Evolutionary conservation across 2,329 filamentous ascomycete genomes (phyloP), one percentile per base, ranked within the genome.

Genomic region (Periconia sp.): DNA sequence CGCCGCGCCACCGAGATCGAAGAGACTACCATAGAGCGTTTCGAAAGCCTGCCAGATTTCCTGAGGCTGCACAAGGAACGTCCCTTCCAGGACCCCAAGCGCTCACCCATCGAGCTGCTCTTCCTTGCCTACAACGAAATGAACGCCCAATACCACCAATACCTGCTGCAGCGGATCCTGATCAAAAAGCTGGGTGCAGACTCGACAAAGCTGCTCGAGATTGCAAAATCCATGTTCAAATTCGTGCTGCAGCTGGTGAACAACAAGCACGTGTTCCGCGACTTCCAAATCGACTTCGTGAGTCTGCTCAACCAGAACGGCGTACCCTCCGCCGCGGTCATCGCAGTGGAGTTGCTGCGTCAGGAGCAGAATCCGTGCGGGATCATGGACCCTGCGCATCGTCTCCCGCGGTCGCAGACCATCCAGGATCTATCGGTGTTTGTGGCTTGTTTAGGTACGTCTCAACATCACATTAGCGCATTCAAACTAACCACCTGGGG

Each of bases 151-250:
- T 56, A 54, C 14, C 52, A 56, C 27, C 54, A 55, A 17, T 59
- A 56, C 53, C 77, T 87, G 10, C 71, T 85, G 6, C 81, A 86
- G 52, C 75, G 85, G 15, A 75, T 86, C 0, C 68, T 86, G 9
- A 73, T 81, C 19, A 82, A 81, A 17, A 72, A 74, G 42, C 64
- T 68, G 3, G 66, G 67, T 15, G 52, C 55, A 0, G 66, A 68
- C 19, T 64, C 70, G 1, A 66, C 67, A 19, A 67, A 71, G 14
- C 61, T 79, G 1, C 69, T 79, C 3, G 65, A 67, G 1, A 66
- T 74, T 1, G 71, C 73, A 6, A 62, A 65, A 41, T 65, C 72
- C 14, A 73, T 77, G 48, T 70, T 79, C 30, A 66, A 61, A 7
- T 57, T 75, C 13, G 67, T 77, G 0, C 56, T 78, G 8, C 57